phyloP scores from a whole-genome alignment of 2,329 filamentous ascomycete genomes.

The Chaetoscypha palmicola region DNA sequence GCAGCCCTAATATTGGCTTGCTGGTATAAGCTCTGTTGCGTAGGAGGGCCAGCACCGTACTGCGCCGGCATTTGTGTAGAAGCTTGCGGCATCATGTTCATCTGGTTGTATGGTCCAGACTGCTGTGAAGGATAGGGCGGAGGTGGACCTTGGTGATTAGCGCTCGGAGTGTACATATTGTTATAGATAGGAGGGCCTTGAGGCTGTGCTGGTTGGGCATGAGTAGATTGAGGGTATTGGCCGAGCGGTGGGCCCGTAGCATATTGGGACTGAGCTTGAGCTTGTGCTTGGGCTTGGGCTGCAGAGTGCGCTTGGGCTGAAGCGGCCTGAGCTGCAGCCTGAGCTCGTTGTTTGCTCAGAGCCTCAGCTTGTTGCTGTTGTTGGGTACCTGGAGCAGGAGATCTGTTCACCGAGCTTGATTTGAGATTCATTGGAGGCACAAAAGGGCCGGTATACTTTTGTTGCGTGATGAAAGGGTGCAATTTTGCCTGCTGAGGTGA shows the following conservation, averaged over 20 bases:
- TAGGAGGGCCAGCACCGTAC: constrained; percentile 45
- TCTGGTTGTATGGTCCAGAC: constrained; percentile 59
- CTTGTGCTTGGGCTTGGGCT: constrained; percentile 56
- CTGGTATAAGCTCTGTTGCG: constrained; percentile 61
- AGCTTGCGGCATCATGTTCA: constrained; percentile 59
- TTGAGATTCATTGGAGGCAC: constrained; percentile 97
- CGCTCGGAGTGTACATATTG: constrained; percentile 66
- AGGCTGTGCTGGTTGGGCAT: constrained; percentile 30
- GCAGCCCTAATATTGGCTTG: constrained; percentile 66
- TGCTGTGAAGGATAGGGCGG: constrained; percentile 73
- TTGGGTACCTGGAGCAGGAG: constrained; percentile 85
- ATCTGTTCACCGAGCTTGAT: constrained; percentile 74
- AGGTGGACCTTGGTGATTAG: constrained; percentile 49
- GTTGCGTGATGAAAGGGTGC: constrained; percentile 97
- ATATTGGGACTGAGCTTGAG: constrained; percentile 61
- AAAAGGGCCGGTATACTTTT: constrained; percentile 94
- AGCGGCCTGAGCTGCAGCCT: constrained; percentile 44
- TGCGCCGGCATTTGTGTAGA: constrained; percentile 61
- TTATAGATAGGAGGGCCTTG: constrained; percentile 65
- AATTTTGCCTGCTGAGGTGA: constrained; percentile 95
- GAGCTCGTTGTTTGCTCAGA: constrained; percentile 82
- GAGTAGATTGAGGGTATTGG: constrained; percentile 44
- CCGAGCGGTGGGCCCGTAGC: constrained; percentile 39
- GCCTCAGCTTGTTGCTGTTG: constrained; percentile 95
- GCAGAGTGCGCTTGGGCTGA: constrained; percentile 48